Percentiles rank a stretch among this genome's conserved stretches.
Conservation (phyloP, 2,329 filamentous ascomycete genomes). For the Davidsoniella eucalypti region DNA sequence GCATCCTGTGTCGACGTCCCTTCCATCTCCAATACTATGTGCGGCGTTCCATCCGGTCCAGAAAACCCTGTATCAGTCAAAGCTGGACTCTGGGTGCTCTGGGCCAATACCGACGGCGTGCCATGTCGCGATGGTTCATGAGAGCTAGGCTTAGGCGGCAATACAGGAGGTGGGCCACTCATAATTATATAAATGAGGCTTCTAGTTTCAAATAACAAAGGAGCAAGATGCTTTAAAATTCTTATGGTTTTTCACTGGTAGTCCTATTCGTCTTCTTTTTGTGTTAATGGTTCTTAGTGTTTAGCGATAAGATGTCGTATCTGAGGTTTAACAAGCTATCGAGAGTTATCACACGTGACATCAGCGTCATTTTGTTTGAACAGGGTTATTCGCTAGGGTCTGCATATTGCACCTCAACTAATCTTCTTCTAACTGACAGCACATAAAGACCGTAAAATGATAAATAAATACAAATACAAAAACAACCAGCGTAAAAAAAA, state of each 20-base stretch:
- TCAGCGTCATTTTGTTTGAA: neutral
- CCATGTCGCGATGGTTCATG: conserved; percentile 51
- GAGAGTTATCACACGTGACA: conserved; percentile 8
- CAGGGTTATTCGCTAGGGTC: conserved; percentile 4
- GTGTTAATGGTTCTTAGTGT: neutral
- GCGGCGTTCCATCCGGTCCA: neutral
- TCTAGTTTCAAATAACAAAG: neutral
- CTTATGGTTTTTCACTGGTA: neutral
- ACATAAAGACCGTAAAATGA: too few relatives aligned
- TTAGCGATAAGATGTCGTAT: neutral
- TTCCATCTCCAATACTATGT: conserved; percentile 4
- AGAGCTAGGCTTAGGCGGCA: conserved; percentile 55
- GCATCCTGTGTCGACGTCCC: neutral
- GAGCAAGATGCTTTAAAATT: neutral
- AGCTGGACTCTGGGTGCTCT: conserved; percentile 17
- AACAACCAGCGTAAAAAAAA: neutral
- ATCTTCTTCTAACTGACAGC: too few relatives aligned
- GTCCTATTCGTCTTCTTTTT: neutral
- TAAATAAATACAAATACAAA: too few relatives aligned
- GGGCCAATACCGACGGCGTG: conserved; percentile 35
- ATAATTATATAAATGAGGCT: conserved; percentile 1
- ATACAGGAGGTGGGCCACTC: conserved; percentile 39
- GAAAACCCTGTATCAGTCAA: neutral
- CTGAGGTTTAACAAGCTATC: neutral
- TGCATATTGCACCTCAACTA: neutral